Percentiles rank a stretch among this genome's conserved stretches.
Evolutionary conservation across 2,329 filamentous ascomycete genomes (phyloP).

Genomic region (Penicillium sp.): DNA sequence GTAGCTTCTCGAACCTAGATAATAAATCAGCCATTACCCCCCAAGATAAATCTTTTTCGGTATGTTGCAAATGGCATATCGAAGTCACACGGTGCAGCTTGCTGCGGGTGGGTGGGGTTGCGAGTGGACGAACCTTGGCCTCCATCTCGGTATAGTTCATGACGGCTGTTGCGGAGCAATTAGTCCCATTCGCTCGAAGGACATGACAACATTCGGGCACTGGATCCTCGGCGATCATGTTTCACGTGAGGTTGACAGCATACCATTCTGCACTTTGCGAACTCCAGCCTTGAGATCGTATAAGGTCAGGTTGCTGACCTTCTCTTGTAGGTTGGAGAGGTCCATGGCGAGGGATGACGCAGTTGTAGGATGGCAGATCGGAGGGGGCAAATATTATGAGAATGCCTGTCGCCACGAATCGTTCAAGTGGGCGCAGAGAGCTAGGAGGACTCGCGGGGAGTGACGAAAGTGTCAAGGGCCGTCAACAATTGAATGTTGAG

Average conservation of each 20-base stretch:
- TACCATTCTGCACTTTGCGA: conserved; percentile 95
- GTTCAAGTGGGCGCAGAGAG: conserved; percentile 1
- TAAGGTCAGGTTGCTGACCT: conserved; percentile 84
- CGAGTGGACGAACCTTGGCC: conserved; percentile 47
- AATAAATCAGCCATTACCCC: conserved; percentile 16
- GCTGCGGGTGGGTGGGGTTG: conserved; percentile 9
- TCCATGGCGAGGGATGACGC: conserved; percentile 58
- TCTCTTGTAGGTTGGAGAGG: conserved; percentile 74
- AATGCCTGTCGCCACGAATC: conserved; percentile 1
- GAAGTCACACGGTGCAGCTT: neutral
- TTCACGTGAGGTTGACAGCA: conserved; percentile 19
- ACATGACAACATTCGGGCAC: conserved; percentile 1
- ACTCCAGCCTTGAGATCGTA: conserved; percentile 95
- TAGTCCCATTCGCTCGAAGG: conserved; percentile 11
- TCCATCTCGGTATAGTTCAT: conserved; percentile 99
- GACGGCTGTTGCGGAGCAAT: conserved; percentile 56
- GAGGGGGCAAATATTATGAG: conserved; percentile 2
- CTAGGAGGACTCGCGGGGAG: conserved; percentile 10
- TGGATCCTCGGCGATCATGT: neutral
- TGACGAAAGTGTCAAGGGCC: conserved; percentile 12
- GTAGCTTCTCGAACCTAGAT: conserved; percentile 87
- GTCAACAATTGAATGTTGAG: conserved; percentile 11
- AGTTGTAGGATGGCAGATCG: conserved; percentile 5
- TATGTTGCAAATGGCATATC: too few species aligned
- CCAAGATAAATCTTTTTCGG: neutral